Conservation (phyloP, 225 moss, liverwort and hornwort genomes). For the Pseudisothecium myosuroides region DNA sequence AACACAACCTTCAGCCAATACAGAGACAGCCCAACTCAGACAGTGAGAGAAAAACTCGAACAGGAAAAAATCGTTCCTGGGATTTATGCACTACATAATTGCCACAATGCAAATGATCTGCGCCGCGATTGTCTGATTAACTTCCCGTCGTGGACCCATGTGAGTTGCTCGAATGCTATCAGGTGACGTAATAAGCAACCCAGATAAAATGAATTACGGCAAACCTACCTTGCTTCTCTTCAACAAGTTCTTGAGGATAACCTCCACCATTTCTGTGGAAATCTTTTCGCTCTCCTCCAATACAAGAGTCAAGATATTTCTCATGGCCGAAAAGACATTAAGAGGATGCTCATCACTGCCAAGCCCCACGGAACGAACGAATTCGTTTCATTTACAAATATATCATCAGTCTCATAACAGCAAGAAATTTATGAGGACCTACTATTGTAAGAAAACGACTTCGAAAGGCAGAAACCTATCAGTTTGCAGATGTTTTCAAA, state of each 20-base stretch:
- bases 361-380: neutral
- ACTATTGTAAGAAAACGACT: neutral
- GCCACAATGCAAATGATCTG: neutral
- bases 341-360: constrained; percentile 85
- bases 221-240: constrained; percentile 56
- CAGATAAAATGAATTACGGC: neutral
- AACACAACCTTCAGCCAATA: neutral
- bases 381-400: neutral
- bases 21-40: neutral
- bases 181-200: neutral
- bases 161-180: neutral
- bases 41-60: neutral
- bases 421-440: neutral
- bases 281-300: constrained; percentile 97
- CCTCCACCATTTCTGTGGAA: constrained; percentile 66
- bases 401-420: neutral
- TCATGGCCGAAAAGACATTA: constrained; percentile 83
- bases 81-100: neutral
- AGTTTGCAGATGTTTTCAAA: neutral
- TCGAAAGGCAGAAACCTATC: neutral
- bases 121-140: neutral
- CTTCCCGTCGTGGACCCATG: neutral
- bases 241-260: constrained; percentile 65
- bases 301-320: constrained; percentile 84
- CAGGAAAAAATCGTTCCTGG: neutral